Evolutionary conservation across 1,139 yeast genomes (phyloP), one percentile per base, ranked within the genome.

Genomic region (Sporopachydermia cereana): DNA sequence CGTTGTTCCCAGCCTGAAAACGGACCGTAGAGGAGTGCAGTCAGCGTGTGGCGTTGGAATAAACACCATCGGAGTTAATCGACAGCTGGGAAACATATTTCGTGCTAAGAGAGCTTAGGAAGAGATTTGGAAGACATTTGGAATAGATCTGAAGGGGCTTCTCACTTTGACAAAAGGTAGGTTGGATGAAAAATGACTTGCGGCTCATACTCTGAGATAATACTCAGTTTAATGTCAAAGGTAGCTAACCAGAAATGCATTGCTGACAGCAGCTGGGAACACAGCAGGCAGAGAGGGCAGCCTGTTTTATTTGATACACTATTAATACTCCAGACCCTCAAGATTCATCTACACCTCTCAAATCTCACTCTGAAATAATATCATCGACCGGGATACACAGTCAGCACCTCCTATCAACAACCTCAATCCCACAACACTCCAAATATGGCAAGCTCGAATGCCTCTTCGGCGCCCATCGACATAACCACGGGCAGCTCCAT

Each of bases 391-490:
- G 5, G 17, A 27, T 27, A 12, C 12, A 34, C 17, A 25, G 14
- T 25, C 14, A 7, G 14, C 29, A 25, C 29, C 29, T 25, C 29
- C 29, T 25, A 25, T 25, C 29, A 25, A 7, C 29, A 25, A 7
- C 14, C 29, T 7, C 14, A 7, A 7, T 14, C 7, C 12, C 29
- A 7, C 29, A 7, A 25, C 29, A 25, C 14, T 14, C 29, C 7
- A 12, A 34, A 7, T 9, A 34, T 34, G 39, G 39, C 39, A 21
- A 34, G 39, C n/a, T 34, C 39, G 12, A 34, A 34, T n/a, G 39
- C 39, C 22, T 34, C 39, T 9, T 34, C 39, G 12, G 39, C 39
- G 12, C 39, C 39, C n/a, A 34, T 34, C 5, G 39, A 34, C 22
- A 34, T 34, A 5, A 34, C 39, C 9, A 34, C 39, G 18, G 39